Conservation (phyloP, 768 basidiomycete genomes). For the Mycena chlorophos region DNA sequence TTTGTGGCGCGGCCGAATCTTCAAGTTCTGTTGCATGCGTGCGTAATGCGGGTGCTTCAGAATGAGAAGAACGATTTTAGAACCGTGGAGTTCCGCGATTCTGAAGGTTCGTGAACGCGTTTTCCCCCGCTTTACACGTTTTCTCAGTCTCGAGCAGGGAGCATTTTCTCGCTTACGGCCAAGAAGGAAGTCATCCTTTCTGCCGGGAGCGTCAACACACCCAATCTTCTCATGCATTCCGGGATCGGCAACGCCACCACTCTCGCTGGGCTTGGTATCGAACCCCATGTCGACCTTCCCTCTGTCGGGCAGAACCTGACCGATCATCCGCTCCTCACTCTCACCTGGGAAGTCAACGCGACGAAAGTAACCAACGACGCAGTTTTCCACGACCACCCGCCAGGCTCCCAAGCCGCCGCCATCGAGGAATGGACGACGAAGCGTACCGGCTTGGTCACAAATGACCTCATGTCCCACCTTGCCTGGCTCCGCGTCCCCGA, state of each 20-base stretch:
- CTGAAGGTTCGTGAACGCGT: not conserved
- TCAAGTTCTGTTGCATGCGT: constrained; percentile 5
- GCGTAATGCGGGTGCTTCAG: constrained; percentile 3
- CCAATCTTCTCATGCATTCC: constrained; percentile 6
- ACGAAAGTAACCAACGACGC: constrained; percentile 6
- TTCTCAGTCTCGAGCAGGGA: not conserved
- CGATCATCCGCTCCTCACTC: constrained; percentile 1
- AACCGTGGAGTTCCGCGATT: not conserved
- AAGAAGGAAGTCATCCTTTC: constrained; percentile 8
- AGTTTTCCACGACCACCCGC: not conserved
- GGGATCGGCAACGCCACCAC: constrained; percentile 1
- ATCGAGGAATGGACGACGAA: not conserved
- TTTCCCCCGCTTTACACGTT: not conserved
- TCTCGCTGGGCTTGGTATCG: not conserved
- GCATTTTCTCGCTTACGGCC: not conserved
- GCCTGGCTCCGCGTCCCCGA: constrained; percentile 4
- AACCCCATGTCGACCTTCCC: constrained; percentile 3
- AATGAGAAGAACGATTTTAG: not conserved
- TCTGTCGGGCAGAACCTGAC: constrained; percentile 3
- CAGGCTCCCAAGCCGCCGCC: not conserved
- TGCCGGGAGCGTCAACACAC: constrained; percentile 3
- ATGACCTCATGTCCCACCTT: not conserved
- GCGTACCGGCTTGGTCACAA: not conserved
- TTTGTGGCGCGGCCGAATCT: constrained; percentile 9
- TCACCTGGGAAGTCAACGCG: constrained; percentile 5